A percentile compares a stretch with the other conserved stretches of the same genome.
These are phyloP conservation scores for Termitomyces sp. DNA, from an alignment of 768 basidiomycete species.

Conservation along the genomic window DNA sequence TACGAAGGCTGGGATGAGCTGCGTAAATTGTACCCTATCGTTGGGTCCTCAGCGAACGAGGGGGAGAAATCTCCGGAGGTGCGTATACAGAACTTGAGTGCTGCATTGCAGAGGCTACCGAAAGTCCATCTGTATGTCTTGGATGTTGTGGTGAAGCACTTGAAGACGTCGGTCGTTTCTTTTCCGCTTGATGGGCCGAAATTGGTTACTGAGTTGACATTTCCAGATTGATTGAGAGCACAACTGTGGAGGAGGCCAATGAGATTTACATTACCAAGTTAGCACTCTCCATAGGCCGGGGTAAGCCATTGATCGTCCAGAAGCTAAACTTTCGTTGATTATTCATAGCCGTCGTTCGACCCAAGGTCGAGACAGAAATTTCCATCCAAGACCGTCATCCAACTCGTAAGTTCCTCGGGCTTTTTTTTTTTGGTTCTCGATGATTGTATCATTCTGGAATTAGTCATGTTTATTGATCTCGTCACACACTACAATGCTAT, in stretches of 20 bases:
- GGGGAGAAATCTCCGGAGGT: slow-evolving; percentile 51
- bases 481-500: slow-evolving; percentile 68
- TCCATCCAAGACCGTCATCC: slow-evolving; percentile 92
- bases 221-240: slow-evolving; percentile 61
- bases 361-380: slow-evolving; percentile 74
- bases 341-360: slow-evolving; percentile 66
- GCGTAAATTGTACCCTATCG: slow-evolving; percentile 76
- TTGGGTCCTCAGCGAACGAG: slow-evolving; percentile 52
- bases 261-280: slow-evolving; percentile 86
- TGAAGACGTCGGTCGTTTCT: slow-evolving; percentile 50
- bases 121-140: slow-evolving; percentile 78
- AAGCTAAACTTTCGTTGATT: not conserved
- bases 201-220: slow-evolving; percentile 1
- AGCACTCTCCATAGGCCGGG: slow-evolving; percentile 79
- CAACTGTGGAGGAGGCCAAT: slow-evolving; percentile 63
- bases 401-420: slow-evolving; percentile 41
- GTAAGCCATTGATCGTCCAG: slow-evolving; percentile 39
- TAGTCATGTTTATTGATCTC: slow-evolving; percentile 84
- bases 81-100: slow-evolving; percentile 55
- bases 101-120: slow-evolving; percentile 65
- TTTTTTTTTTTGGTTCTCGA: not conserved
- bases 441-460: not conserved
- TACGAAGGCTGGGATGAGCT: slow-evolving; percentile 94
- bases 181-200: not conserved
- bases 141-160: slow-evolving; percentile 71